Base-by-base conservation (phyloP, 1,139 yeast genomes). In the Magnusiomyces ingens region DNA sequence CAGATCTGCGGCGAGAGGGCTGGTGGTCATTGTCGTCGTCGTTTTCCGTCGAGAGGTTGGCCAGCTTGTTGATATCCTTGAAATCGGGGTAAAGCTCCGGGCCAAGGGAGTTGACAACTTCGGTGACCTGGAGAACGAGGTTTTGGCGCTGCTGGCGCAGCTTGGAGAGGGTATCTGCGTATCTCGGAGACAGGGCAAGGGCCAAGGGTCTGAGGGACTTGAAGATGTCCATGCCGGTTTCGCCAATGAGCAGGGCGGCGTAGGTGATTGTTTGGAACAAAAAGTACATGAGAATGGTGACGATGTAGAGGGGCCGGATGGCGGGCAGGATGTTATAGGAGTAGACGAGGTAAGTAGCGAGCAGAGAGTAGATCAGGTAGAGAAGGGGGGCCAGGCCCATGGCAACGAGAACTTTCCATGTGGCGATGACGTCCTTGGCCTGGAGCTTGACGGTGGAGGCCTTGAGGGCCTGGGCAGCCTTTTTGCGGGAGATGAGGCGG, bases 331-430 rank as follows among this genome's bases (percentile, higher is more conserved):
- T 44, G 18, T 56, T 47, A 52, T 64, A 61, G 26, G 54, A 45
- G 55, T 63, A 65, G 17, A 64, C 60, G 40, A 64, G 49, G 65
- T 72, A 75, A 13, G 88, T 79, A 26, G 88, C 85, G 44, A 87
- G 60, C 5, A 82, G 65, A 0, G 97, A 90, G 69, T 93, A 93
- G 57, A 85, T 75, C 48, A 83, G 80, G 71, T 91, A 93, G 40
- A 93, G 74, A 41, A 89, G 68, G 1, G 99, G 99, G 0, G 97
- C 94, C 56, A 88, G 74, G 6, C 93, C 95, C 80, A 93, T 78
- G 40, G 93, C 83, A 47, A 93, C 91, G 60, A 93, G 75, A 46
- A 93, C 83, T 69, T 93, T 93, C 99, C 99, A 90, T 1, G 97
- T 90, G 1, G 97, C 96, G 56, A 90, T 77, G 29, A 93, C 97